Evolutionary conservation across 2,329 filamentous ascomycete species (phyloP), one percentile per base, ranked within the genome.

Genomic region (Trichoderma aggressivum): DNA sequence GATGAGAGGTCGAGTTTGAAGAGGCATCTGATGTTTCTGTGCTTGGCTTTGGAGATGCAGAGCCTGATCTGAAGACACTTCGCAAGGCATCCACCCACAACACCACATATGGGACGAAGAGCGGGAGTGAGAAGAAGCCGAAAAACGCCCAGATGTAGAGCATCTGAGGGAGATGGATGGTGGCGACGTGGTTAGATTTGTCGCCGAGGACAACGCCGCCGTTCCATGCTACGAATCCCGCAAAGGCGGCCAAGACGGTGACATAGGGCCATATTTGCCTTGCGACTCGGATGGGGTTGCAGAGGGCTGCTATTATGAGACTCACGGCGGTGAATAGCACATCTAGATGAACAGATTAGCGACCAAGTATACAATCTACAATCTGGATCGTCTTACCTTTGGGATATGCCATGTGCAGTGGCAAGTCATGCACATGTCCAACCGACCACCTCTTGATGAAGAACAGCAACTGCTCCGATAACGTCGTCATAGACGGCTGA

Each of bases 141-240:
- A 97, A 90, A 73, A 97, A 92, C 0, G 94, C 91, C 92, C 94
- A 97, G 75, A 98, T 91, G 78, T 99, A 99, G 21, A 98, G 90
- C 88, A 99, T 92, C 81, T 99, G 96, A 0, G 95, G 88, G 6
- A 96, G 82, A 78, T 99, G 95, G 14, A 98, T 83, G 1, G 94
- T 96, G 0, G 94, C 94, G 36, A 96, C 86, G 77, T 99, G 96
- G 78, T 97, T 98, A 30, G 93, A 91, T 82, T 98, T 98, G 81
- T 99, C 96, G 92, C 93, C 94, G 3, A 99, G 88, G 1, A 98
- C 96, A 21, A 99, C 95, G 12, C 94, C 91, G 7, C 92, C 92
- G 76, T 99, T 99, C 92, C 92, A 96, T 10, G 86, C 75, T 0
- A 98, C 90, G 78, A 98, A 98, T 1, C 80, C 84, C 3, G 81